phyloP scores from a whole-genome alignment of 78 protist species.

The Speleostelium caveatum region DNA sequence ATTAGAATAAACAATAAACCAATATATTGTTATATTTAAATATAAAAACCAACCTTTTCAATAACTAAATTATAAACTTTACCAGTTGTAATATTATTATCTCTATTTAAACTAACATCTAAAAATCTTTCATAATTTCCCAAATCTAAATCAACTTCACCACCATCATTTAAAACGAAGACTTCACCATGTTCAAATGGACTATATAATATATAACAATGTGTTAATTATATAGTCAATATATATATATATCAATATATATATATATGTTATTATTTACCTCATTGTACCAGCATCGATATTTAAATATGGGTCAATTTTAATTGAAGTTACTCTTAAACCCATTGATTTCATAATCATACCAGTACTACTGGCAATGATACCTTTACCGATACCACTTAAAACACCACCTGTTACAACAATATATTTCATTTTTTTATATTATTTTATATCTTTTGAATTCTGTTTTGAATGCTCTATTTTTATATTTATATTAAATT shows the following conservation, averaged over 20 bases:
- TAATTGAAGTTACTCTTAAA: slow-evolving; percentile 86
- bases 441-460: no score
- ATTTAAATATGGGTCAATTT: slow-evolving; percentile 93
- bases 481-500: no score
- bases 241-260: background rate
- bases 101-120: slow-evolving; percentile 83
- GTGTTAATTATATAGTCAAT: background rate
- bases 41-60: slow-evolving; percentile 66
- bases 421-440: slow-evolving; percentile 78
- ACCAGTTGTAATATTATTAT: slow-evolving; percentile 99
- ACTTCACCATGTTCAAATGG: slow-evolving; percentile 96
- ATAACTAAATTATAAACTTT: slow-evolving; percentile 95
- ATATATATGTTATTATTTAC: background rate
- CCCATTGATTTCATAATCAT: slow-evolving; percentile 84
- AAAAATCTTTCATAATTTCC: slow-evolving; percentile 99
- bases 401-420: slow-evolving; percentile 94
- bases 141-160: slow-evolving; percentile 97
- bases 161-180: slow-evolving; percentile 92
- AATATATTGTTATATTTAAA: background rate
- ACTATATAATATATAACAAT: background rate
- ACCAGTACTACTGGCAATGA: slow-evolving; percentile 88
- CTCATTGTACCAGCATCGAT: slow-evolving; percentile 93
- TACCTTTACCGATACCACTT: slow-evolving; percentile 95
- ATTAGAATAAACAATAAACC: background rate
- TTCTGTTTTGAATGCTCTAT: no score